These are phyloP conservation scores for Fusarium circinatum DNA, from an alignment of 2,329 filamentous ascomycete genomes.

Conservation along the genomic window DNA sequence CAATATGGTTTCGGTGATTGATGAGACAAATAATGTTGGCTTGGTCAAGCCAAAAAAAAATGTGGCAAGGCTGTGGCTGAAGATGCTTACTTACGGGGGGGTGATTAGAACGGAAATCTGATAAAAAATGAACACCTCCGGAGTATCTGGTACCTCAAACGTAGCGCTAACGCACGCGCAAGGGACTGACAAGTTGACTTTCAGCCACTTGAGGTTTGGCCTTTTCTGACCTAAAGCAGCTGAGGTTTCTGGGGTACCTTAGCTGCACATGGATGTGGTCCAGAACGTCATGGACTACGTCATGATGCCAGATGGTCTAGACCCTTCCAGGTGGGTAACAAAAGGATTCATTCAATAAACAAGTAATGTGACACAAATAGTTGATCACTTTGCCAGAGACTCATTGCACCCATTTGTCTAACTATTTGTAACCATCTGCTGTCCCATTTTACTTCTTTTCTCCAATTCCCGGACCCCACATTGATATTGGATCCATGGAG, in stretches of 20 bases:
- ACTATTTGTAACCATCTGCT: not conserved
- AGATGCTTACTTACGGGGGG: not conserved
- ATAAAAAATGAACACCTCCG: not conserved
- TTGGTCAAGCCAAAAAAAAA: not conserved
- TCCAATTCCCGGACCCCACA: not conserved
- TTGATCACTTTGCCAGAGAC: not conserved
- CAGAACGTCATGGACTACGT: slow-evolving; percentile 15
- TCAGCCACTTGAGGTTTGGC: not conserved
- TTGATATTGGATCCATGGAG: not conserved
- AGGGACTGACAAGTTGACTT: not conserved
- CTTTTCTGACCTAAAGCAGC: not conserved
- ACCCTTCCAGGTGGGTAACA: not conserved
- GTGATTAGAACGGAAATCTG: not conserved
- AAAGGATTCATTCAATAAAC: not conserved
- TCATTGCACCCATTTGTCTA: not conserved
- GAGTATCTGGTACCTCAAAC: not conserved
- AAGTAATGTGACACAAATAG: not conserved
- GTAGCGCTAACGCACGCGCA: not conserved
- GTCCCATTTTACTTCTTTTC: not conserved
- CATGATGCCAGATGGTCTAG: slow-evolving; percentile 28
- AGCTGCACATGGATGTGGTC: not conserved
- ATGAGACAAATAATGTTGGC: not conserved
- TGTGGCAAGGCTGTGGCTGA: not conserved
- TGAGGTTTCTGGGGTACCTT: slow-evolving; percentile 1
- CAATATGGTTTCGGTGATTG: not conserved